Conservation (phyloP, 257 asterid species). For the Nicotiana undulata region DNA sequence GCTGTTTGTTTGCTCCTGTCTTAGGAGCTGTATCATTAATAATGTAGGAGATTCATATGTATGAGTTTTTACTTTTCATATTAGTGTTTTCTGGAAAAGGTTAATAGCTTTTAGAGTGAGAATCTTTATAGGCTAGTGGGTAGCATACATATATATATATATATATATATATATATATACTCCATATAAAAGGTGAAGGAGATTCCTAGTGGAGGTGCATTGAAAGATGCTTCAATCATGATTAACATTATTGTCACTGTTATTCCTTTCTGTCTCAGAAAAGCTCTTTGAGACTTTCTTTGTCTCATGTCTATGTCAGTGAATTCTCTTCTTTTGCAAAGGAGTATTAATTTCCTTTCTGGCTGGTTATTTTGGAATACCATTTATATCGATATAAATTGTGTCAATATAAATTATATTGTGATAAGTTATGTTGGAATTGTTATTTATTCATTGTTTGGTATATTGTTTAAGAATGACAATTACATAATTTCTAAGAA, state of each 20-base stretch:
- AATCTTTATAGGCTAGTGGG: background rate
- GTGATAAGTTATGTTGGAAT: too few relatives aligned
- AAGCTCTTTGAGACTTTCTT: background rate
- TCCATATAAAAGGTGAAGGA: too few relatives aligned
- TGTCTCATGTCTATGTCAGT: background rate
- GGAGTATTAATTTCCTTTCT: background rate
- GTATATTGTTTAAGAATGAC: too few relatives aligned
- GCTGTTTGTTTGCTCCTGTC: background rate
- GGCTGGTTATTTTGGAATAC: too few relatives aligned
- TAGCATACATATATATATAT: background rate
- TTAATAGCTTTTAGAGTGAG: background rate
- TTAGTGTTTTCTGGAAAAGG: background rate
- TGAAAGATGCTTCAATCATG: background rate
- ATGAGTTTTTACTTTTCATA: background rate
- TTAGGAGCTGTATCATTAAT: background rate
- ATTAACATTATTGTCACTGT: background rate
- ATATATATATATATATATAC: too few relatives aligned
- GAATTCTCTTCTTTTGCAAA: background rate
- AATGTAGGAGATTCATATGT: constrained; percentile 4
- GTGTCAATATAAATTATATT: too few relatives aligned
- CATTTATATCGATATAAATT: too few relatives aligned
- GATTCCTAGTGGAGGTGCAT: background rate
- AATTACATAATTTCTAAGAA: too few relatives aligned
- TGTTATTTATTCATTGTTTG: too few relatives aligned
- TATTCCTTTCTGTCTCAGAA: background rate